These are phyloP conservation scores for Aurantiochytrium sp. DNA, from an alignment of 108 stramenopile species.

Conservation along the genomic window DNA sequence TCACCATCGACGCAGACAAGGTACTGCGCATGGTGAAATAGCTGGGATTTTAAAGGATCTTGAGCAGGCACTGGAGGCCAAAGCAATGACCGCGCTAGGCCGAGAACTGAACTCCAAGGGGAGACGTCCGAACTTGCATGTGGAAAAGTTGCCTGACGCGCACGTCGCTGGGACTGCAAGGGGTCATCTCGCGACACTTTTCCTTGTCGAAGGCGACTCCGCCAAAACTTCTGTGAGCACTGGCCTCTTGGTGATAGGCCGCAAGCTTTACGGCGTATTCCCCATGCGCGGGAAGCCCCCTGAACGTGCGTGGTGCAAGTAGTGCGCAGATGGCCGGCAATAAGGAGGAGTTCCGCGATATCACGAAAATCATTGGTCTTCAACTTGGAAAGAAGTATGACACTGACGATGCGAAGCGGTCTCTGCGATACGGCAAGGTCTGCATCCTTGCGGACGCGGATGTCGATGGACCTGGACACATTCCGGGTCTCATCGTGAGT, in stretches of 20 bases:
- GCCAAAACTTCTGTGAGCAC: not conserved
- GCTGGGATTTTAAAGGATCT: not conserved
- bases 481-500: not conserved
- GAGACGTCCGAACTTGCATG: too few relatives aligned
- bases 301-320: not conserved
- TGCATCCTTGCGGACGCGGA: not conserved
- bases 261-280: not conserved
- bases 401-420: not conserved
- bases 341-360: not conserved
- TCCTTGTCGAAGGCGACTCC: not conserved
- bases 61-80: not conserved
- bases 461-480: not conserved
- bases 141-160: not conserved
- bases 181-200: not conserved
- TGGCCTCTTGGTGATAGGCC: not conserved
- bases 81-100: not conserved
- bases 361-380: not conserved
- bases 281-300: not conserved
- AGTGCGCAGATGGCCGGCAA: not conserved
- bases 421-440: not conserved
- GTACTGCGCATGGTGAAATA: not conserved
- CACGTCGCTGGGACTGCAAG: not conserved
- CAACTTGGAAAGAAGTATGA: not conserved
- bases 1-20: not conserved
- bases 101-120: not conserved